Base-by-base conservation (phyloP, 805 yeast species). In the Ogataea minuta region DNA sequence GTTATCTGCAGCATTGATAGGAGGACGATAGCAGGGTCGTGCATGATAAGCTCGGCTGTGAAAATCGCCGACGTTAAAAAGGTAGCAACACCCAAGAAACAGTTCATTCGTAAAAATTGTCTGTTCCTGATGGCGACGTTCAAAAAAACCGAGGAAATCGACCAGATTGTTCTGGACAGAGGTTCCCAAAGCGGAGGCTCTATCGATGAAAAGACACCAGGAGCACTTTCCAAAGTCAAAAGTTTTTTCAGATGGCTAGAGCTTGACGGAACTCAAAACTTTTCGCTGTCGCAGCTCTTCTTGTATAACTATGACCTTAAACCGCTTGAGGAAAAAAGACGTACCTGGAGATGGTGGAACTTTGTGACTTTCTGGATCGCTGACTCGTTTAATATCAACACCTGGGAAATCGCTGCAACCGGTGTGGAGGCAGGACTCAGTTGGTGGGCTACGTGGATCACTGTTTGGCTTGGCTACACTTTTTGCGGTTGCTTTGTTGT, bases 401-500 rank as follows among this genome's bases (percentile, higher is more conserved):
- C 96, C 5, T 87, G 91, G 88, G 89, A 84, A 67, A 86, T 88
- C 52, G 95, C 95, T 2, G 80, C 91, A 7, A 84, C 95, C 0
- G 95, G 95, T 53, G 81, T 84, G 41, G 68, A 71, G 38, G 77
- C 79, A 15, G 93, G 93, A 9, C 66, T 88, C 63, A 75, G 81
- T 12, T 87, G 95, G 95, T 88, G 95, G 95, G 89, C 81, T 57
- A 79, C 84, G 9, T 88, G 95, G 95, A 64, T 88, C 26, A 76
- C 93, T 1, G 93, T 88, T 17, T 86, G 95, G 93, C 46, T 88
- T 12, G 96, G 96, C 6, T 88, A 88, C 60, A 56, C 70, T 13
- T 62, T 84, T 32, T 78, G 85, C 45, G 93, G 84, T 45, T 50
- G 72, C 1, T 85, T 87, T 50, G 82, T 89, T 23, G 73, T 77